Base-by-base conservation (phyloP, 306 rosid species). In the Geum urbanum region DNA sequence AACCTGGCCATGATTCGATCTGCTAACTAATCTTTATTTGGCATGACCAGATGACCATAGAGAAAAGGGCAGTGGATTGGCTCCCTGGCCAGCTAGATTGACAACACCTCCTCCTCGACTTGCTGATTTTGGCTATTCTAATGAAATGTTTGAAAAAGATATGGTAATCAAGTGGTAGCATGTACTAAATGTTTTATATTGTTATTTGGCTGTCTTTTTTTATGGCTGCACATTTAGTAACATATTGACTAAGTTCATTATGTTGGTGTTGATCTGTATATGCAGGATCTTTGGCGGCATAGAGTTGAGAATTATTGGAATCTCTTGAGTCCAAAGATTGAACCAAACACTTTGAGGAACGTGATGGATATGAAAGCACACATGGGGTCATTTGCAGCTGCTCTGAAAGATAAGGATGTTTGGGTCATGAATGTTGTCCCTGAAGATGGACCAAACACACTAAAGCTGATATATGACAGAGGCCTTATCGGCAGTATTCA, bases 361-460 rank as follows among this genome's bases (percentile, higher is more conserved):
- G 74, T 94, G 75, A 90, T 94, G 99, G 99, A 94, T 79, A 91
- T 94, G 99, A 91, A 94, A 79, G 88, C 99, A 69, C 63, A 76
- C 76, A 80, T 94, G 97, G 96, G 95, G 32, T 91, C 97, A 49
- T 91, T 89, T 82, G 99, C 82, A 49, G 96, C 99, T 86, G 95
- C 97, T 73, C 82, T 94, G 52, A 88, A 72, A 76, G 89, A 69
- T 72, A 94, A 91, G 81, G 76, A 85, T 69, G 97, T 91, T 62
- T 94, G 99, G 99, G 99, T 89, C 83, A 91, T 94, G 99, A 94
- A 91, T 61, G 97, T 87, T 64, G 95, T 91, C 15, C 87, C 95
- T 13, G 85, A 86, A 67, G 96, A 91, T 62, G 96, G 97, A 78
- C 89, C 82, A 11, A 91, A 91, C 80, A 88, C 96, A 18, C 92